Evolutionary conservation across 257 asterid species (phyloP).

Genomic region (Petunia axillaris): DNA sequence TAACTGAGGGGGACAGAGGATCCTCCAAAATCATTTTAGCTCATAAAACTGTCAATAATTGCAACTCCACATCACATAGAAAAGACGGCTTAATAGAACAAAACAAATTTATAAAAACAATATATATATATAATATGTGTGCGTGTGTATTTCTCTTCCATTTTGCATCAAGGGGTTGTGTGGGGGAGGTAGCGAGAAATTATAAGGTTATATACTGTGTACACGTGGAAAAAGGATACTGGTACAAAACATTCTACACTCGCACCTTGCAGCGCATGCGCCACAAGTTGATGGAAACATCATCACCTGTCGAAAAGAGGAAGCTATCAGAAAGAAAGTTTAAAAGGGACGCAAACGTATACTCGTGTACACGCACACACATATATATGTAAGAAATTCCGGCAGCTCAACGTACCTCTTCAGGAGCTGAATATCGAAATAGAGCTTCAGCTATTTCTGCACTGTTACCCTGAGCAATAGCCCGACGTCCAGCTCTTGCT

Average conservation of each 20-base stretch:
- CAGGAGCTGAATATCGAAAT: slow-evolving; percentile 91
- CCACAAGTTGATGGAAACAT: slow-evolving; percentile 91
- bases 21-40: background rate
- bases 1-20: background rate
- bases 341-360: background rate
- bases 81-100: background rate
- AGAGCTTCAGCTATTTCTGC: slow-evolving; percentile 78
- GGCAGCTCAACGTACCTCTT: slow-evolving; percentile 60
- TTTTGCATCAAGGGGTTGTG: background rate
- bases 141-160: background rate
- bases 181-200: background rate
- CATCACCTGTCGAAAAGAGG: slow-evolving; percentile 72
- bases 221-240: slow-evolving; percentile 68
- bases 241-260: slow-evolving; percentile 88
- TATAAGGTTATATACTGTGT: background rate
- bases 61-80: background rate
- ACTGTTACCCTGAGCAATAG: slow-evolving; percentile 93
- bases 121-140: background rate
- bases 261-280: slow-evolving; percentile 71
- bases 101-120: background rate
- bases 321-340: slow-evolving; percentile 2
- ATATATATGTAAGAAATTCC: background rate
- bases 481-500: slow-evolving; percentile 77
- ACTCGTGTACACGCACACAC: background rate
- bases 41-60: background rate